Evolutionary conservation across 768 basidiomycete species (phyloP).

Genomic region (Leccinum uliginosum): DNA sequence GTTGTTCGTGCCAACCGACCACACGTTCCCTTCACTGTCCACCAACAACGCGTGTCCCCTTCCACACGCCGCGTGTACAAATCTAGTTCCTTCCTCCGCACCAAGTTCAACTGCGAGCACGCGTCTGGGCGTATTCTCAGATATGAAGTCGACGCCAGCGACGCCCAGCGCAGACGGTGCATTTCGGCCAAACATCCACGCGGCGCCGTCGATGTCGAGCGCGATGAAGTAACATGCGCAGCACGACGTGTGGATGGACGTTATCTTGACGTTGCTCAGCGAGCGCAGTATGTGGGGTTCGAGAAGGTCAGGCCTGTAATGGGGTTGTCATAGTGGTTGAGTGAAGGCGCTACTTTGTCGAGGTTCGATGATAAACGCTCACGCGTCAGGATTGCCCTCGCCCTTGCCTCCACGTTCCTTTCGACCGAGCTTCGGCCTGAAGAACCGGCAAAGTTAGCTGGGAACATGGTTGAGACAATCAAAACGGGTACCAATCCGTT

Average conservation of each 20-base stretch:
- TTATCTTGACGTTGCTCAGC: conserved; percentile 70
- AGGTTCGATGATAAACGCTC: conserved; percentile 6
- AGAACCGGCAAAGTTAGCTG: conserved; percentile 12
- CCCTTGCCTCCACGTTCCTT: conserved; percentile 59
- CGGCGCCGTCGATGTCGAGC: conserved; percentile 70
- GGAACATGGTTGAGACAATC: neutral
- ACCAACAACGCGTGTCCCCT: conserved; percentile 80
- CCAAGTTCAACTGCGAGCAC: conserved; percentile 60
- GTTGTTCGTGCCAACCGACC: conserved; percentile 80
- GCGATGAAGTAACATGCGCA: conserved; percentile 72
- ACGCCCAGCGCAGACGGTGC: conserved; percentile 65
- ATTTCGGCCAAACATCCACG: conserved; percentile 90
- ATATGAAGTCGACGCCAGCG: conserved; percentile 50
- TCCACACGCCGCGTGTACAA: conserved; percentile 82
- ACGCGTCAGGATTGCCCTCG: conserved; percentile 39
- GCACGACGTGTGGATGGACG: conserved; percentile 73
- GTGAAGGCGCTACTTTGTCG: conserved; percentile 5
- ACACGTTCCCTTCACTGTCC: conserved; percentile 74
- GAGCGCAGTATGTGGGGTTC: conserved; percentile 89
- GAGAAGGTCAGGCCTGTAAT: conserved; percentile 72
- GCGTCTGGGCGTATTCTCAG: conserved; percentile 69
- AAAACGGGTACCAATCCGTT: conserved; percentile 64
- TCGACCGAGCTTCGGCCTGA: conserved; percentile 71
- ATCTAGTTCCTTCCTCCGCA: conserved; percentile 50
- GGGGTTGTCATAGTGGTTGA: neutral